Evolutionary conservation across 805 yeast species (phyloP).

Genomic region (Kregervanrija fluxuum): DNA sequence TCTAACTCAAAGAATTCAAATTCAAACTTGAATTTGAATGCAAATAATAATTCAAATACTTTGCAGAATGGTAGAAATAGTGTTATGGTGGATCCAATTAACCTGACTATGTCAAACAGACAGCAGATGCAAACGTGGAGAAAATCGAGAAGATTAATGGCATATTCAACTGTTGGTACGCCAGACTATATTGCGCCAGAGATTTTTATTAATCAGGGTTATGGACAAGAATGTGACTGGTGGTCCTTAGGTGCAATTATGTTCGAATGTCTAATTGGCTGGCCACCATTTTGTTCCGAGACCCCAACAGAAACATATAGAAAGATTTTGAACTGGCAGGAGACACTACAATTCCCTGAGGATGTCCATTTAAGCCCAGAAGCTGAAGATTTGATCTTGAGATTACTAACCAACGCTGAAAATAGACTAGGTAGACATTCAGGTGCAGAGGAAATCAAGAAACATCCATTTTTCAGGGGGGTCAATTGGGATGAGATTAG

Average conservation of each 20-base stretch:
- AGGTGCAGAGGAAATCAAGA: slow-evolving; percentile 88
- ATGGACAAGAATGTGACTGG: slow-evolving; percentile 97
- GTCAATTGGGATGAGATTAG: slow-evolving; percentile 90
- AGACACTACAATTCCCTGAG: slow-evolving; percentile 81
- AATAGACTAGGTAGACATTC: slow-evolving; percentile 77
- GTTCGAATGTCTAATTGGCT: slow-evolving; percentile 93
- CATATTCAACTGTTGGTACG: slow-evolving; percentile 93
- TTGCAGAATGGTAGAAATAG: slow-evolving; percentile 54
- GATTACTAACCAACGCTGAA: slow-evolving; percentile 71
- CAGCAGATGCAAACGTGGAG: slow-evolving; percentile 97
- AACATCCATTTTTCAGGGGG: slow-evolving; percentile 91
- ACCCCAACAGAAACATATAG: slow-evolving; percentile 91
- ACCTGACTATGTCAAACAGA: slow-evolving; percentile 88
- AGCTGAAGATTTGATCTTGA: slow-evolving; percentile 76
- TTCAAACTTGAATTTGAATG: no score
- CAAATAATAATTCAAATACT: slow-evolving; percentile 2
- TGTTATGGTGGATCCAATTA: slow-evolving; percentile 89
- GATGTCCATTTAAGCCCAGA: slow-evolving; percentile 86
- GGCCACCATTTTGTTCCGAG: slow-evolving; percentile 96
- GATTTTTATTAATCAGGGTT: slow-evolving; percentile 86
- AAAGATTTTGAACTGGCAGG: slow-evolving; percentile 87
- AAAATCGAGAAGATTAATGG: slow-evolving; percentile 85
- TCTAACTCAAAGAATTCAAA: slow-evolving; percentile 1
- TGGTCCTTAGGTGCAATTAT: slow-evolving; percentile 95
- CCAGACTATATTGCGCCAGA: slow-evolving; percentile 97